Evolutionary conservation across 2,329 filamentous ascomycete species (phyloP).

Genomic region (Delphinella strobiligena): DNA sequence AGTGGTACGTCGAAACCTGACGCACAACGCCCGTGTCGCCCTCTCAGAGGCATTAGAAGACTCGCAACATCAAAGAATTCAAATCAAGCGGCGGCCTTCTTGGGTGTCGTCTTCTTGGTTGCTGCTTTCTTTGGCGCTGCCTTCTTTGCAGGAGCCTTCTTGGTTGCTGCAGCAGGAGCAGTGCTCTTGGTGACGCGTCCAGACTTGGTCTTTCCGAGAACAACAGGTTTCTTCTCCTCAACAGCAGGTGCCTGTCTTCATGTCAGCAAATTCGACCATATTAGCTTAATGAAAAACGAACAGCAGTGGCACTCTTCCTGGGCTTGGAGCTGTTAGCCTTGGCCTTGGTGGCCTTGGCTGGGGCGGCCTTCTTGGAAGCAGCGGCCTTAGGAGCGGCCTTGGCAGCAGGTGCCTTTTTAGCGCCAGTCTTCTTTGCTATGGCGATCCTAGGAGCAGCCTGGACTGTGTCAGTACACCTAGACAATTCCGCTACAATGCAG

Average conservation of each 20-base stretch:
- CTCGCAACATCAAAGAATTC: background rate
- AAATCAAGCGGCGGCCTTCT: conserved; percentile 13
- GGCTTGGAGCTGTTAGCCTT: conserved; percentile 36
- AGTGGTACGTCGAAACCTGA: conserved; percentile 6
- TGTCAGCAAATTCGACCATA: background rate
- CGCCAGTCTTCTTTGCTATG: conserved; percentile 15
- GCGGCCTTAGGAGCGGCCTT: conserved; percentile 24
- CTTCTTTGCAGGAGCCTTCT: conserved; percentile 34
- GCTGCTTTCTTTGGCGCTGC: conserved; percentile 31
- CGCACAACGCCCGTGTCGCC: conserved; percentile 4
- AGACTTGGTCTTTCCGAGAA: conserved; percentile 72
- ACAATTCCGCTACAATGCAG: background rate
- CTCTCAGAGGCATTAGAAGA: background rate
- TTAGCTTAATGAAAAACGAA: conserved; percentile 10
- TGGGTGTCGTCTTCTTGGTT: conserved; percentile 29
- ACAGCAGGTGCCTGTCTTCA: conserved; percentile 47
- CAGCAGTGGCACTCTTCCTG: conserved; percentile 28
- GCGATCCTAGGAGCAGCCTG: conserved; percentile 30
- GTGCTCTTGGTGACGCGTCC: conserved; percentile 68
- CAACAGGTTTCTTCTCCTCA: conserved; percentile 53
- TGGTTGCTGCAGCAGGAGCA: conserved; percentile 25
- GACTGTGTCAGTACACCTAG: conserved; percentile 6
- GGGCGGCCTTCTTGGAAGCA: conserved; percentile 18
- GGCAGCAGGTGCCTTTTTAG: conserved; percentile 21
- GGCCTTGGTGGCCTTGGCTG: conserved; percentile 23